Conservation (phyloP, 1,139 yeast species). For the Wickerhamomyces sp. region DNA sequence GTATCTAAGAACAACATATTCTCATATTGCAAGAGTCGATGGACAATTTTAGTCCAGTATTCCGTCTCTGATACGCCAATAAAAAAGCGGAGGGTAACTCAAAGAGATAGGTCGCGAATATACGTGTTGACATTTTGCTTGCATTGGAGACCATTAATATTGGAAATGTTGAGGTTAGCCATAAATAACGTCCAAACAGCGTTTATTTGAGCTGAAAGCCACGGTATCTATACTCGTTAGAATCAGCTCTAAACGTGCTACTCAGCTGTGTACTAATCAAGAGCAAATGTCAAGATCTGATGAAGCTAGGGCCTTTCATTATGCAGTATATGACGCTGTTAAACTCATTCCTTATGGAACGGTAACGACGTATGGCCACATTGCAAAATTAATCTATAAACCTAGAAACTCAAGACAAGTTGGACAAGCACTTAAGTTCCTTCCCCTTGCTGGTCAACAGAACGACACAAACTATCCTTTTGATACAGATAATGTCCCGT, state of each 20-base stretch:
- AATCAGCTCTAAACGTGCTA: not conserved
- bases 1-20: too few relatives aligned
- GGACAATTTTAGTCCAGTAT: too few relatives aligned
- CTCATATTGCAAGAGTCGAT: too few relatives aligned
- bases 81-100: too few relatives aligned
- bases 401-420: conserved; percentile 74
- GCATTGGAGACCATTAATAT: too few relatives aligned
- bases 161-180: too few relatives aligned
- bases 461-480: conserved; percentile 16
- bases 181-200: too few relatives aligned
- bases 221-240: not conserved
- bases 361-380: conserved; percentile 68
- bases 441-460: conserved; percentile 25
- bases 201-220: too few relatives aligned
- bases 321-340: conserved; percentile 55
- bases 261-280: not conserved
- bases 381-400: conserved; percentile 56
- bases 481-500: conserved; percentile 47
- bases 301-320: conserved; percentile 48
- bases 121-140: too few relatives aligned
- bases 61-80: too few relatives aligned
- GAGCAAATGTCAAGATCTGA: conserved; percentile 37
- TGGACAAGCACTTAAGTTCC: conserved; percentile 61
- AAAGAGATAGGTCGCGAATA: too few relatives aligned
- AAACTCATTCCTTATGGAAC: conserved; percentile 56